These are phyloP conservation scores for Moesziomyces parantarcticus DNA, from an alignment of 1,284 basidiomycete species.

Conservation along the genomic window DNA sequence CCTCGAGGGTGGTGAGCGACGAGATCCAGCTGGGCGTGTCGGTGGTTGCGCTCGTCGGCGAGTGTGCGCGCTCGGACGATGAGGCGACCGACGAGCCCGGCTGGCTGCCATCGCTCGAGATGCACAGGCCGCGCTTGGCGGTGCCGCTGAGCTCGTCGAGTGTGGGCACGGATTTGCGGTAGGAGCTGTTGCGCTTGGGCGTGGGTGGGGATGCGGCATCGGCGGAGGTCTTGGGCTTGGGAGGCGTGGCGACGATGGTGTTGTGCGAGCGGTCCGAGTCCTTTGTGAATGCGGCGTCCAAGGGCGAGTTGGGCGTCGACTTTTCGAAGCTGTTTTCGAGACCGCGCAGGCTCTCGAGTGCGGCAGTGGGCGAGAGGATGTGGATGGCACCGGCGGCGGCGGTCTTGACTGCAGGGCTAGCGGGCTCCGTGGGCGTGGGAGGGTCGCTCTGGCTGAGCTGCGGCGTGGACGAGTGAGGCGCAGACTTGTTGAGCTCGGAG, in stretches of 20 bases:
- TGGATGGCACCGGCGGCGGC: not conserved
- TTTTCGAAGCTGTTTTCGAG: conserved; percentile 19
- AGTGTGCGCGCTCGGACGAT: conserved; percentile 3
- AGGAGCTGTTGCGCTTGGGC: conserved; percentile 23
- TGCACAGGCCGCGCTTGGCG: conserved; percentile 2
- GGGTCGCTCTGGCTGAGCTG: conserved; percentile 25
- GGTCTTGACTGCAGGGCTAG: not conserved
- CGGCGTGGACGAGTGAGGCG: conserved; percentile 14
- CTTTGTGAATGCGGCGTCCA: conserved; percentile 7
- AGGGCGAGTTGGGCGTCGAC: conserved; percentile 3
- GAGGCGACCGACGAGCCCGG: not conserved
- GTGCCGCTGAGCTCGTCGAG: conserved; percentile 7
- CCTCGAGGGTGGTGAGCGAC: conserved; percentile 32
- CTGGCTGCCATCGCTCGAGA: not conserved
- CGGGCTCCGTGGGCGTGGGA: conserved; percentile 14
- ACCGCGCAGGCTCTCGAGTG: conserved; percentile 24
- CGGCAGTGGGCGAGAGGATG: conserved; percentile 11
- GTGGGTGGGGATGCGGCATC: not conserved
- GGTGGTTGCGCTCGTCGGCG: conserved; percentile 4
- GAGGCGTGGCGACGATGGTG: conserved; percentile 10
- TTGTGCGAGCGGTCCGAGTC: conserved; percentile 14
- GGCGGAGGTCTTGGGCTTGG: not conserved
- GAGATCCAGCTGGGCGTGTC: conserved; percentile 31
- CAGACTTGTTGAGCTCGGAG: conserved; percentile 5
- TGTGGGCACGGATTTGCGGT: conserved; percentile 31